Percentiles rank a stretch among this genome's conserved stretches.
phyloP scores from a whole-genome alignment of 2,329 filamentous ascomycete genomes.

The Aspergillus intermedius region DNA sequence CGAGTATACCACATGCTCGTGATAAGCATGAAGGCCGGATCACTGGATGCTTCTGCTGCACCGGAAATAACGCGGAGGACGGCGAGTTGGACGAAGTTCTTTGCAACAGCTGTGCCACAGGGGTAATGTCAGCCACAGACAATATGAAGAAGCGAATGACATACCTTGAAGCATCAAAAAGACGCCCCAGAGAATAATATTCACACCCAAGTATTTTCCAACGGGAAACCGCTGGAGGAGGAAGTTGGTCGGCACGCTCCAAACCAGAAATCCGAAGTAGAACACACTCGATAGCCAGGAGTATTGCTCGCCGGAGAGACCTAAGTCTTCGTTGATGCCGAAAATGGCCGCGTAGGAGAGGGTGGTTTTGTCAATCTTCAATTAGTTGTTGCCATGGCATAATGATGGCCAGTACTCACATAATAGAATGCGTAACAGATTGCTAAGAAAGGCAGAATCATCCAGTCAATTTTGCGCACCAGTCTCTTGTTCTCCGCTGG shows the following conservation, averaged over 20 bases:
- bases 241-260: constrained; percentile 20
- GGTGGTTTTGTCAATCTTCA: constrained; percentile 11
- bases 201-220: constrained; percentile 6
- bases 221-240: constrained; percentile 18
- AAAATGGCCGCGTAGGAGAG: constrained; percentile 48
- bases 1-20: constrained; percentile 15
- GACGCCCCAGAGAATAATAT: constrained; percentile 7
- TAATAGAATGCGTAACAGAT: constrained; percentile 10
- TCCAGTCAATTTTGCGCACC: constrained; percentile 6
- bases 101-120: constrained; percentile 33
- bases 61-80: constrained; percentile 50
- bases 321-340: constrained; percentile 42
- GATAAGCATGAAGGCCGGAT: constrained; percentile 53
- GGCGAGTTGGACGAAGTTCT: constrained; percentile 46
- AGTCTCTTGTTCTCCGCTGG: constrained; percentile 32
- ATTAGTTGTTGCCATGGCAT: neutral
- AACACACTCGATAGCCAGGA: constrained; percentile 38
- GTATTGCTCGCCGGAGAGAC: constrained; percentile 32
- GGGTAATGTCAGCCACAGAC: neutral
- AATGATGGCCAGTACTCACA: neutral
- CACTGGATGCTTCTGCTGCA: constrained; percentile 41
- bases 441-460: constrained; percentile 6
- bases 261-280: constrained; percentile 36
- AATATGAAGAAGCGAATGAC: neutral
- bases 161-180: constrained; percentile 8